A percentile compares a stretch with the other conserved stretches of the same genome.
Conservation (phyloP, 106 monocot genomes). For the Agapanthus africanus region DNA sequence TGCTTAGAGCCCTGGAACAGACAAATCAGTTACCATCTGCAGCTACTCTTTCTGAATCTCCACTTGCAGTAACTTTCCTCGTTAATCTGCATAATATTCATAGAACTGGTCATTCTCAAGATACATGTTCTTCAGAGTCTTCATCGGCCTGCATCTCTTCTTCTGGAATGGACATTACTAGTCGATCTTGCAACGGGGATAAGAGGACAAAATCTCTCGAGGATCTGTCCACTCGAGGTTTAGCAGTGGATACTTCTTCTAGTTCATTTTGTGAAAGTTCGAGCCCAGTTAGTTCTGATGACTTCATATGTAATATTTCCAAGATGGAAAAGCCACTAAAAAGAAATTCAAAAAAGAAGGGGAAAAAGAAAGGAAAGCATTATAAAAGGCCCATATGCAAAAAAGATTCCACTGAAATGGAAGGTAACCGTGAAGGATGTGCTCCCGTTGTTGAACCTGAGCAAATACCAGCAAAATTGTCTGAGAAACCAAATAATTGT, state of each 20-base stretch:
- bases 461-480: conserved; percentile 13
- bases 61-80: conserved; percentile 23
- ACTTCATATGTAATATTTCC: conserved; percentile 10
- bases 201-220: conserved; percentile 23
- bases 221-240: conserved; percentile 4
- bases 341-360: conserved; percentile 56
- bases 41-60: conserved; percentile 14
- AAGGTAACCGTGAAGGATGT: conserved; percentile 17
- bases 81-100: conserved; percentile 33
- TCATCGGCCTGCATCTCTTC: conserved; percentile 9
- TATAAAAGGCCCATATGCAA: conserved; percentile 23
- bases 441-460: conserved; percentile 17
- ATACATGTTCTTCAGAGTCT: conserved; percentile 15
- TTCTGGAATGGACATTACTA: not conserved
- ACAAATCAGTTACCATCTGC: conserved; percentile 22
- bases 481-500: conserved; percentile 9
- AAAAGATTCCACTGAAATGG: conserved; percentile 14
- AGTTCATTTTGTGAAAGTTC: conserved; percentile 19
- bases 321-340: conserved; percentile 26
- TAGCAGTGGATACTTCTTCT: conserved; percentile 21
- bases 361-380: conserved; percentile 60
- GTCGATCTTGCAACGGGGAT: conserved; percentile 19
- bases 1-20: conserved; percentile 11
- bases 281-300: conserved; percentile 26
- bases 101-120: conserved; percentile 13